Base-by-base conservation (phyloP, 306 rosid genomes). In the Cicer arietinum region DNA sequence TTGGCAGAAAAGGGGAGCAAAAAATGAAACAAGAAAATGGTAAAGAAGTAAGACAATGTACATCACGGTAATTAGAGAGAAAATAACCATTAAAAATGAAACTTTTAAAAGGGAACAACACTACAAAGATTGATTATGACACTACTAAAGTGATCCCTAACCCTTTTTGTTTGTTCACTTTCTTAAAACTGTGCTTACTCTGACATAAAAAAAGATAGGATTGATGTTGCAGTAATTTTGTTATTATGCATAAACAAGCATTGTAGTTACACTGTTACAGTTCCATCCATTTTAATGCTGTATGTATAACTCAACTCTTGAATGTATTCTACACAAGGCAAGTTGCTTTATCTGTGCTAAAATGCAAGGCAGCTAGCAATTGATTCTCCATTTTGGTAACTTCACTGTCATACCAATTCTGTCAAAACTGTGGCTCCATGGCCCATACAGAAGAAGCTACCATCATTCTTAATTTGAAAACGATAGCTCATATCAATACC, bases 131-230 rank as follows among this genome's bases (percentile, higher is more conserved):
- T 25, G 80, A 67, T 67, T 41, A 81, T 54, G 79, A 61, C 73
- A 83, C 71, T 17, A 81, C 69, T 10, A 72, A 46, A 79, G 68
- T 70, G 82, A 79, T 43, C 5, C 2, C 48, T 60, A 60, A 12
- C 43, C 13, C 50, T 3, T n/a, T n/a, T 20, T 69, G 37, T 6
- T 17, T 46, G 77, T 81, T 67, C 76, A 54, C 72, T 84, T 86
- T 81, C 75, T 59, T 78, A 80, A 62, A 74, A 88, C 71, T 74
- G 50, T 81, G 86, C 79, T 67, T 83, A 44, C 46, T 60, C 85
- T 80, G 86, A 80, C 84, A 84, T 67, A 22, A 80, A 67, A 74
- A 76, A 71, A 48, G 77, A 76, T 77, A 75, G 77, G 58, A 74
- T 68, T 68, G 60, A 67, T 11, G 52, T 62, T 8, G 57, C 71